Base-by-base conservation (phyloP, 352 stramenopile species). In the Phytophthora tentaculata region DNA sequence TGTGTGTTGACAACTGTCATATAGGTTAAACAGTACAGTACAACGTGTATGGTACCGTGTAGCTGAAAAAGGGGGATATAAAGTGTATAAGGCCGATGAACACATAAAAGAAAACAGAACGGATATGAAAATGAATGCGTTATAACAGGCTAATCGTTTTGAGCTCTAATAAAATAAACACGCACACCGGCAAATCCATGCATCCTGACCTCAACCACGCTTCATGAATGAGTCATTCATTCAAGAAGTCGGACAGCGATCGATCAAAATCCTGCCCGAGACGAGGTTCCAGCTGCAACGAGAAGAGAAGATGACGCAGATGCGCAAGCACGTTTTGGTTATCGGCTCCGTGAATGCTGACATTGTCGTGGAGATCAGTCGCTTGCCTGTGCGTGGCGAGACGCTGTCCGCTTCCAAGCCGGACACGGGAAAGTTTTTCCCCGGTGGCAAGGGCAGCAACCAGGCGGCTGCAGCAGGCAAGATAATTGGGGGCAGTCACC, bases 271-370 rank as follows among this genome's bases (percentile, higher is more conserved):
- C n/a, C n/a, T n/a, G n/a, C n/a, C n/a, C n/a, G n/a, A n/a, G n/a
- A n/a, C n/a, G n/a, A n/a, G n/a, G n/a, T n/a, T n/a, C n/a, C n/a
- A n/a, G n/a, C n/a, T 32, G 28, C 28, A 32, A n/a, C n/a, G n/a
- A 45, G 39, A 8, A 50, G 55, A 54, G n/a, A n/a, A 57, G 24
- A 83, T 84, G 76, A 37, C 71, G 5, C 58, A 73, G 26, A 60
- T 14, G 1, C 57, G 61, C 32, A 71, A 73, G 58, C 63, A 76
- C 39, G 83, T 95, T 41, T 61, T 95, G 26, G 80, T 94, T 23
- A 79, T 95, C n/a, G 88, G 88, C 39, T 94, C 86, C 1, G 85
- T 95, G 56, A 95, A 95, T 60, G 83, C 88, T 44, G 88, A 95
- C 72, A 85, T 94, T 53, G 80, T 93, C 56, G 76, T 94, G 12